Evolutionary conservation across 2,329 filamentous ascomycete genomes (phyloP).

Genomic region (Trichophyton equinum): DNA sequence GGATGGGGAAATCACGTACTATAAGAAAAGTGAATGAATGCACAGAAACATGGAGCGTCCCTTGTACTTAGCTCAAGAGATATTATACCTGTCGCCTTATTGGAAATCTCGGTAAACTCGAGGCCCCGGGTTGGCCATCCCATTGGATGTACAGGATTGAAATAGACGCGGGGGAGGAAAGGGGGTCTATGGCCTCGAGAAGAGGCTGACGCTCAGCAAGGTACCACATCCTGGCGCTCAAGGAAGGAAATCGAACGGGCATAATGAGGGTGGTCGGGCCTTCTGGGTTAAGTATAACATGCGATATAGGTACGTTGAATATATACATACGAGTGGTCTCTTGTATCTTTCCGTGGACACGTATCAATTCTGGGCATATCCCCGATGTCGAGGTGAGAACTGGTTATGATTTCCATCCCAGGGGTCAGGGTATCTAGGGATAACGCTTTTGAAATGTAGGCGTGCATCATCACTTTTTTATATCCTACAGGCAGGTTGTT

Average conservation of each 20-base stretch:
- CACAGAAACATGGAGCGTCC: background rate
- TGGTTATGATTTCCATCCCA: background rate
- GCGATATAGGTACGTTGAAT: background rate
- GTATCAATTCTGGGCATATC: background rate
- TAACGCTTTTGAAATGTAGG: background rate
- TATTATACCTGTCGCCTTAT: background rate
- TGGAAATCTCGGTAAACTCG: background rate
- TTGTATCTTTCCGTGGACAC: background rate
- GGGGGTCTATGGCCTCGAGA: background rate
- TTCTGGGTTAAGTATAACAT: background rate
- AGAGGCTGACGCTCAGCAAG: background rate
- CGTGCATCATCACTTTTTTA: background rate
- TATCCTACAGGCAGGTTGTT: background rate
- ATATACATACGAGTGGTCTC: background rate
- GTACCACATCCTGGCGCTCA: background rate
- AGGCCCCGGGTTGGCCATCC: background rate
- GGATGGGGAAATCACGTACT: background rate
- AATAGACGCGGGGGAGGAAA: background rate
- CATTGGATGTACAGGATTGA: background rate
- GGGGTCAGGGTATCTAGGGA: background rate
- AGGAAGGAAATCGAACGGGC: background rate
- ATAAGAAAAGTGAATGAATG: background rate
- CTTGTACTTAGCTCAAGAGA: background rate
- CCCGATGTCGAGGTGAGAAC: background rate
- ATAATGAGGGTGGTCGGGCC: background rate